Evolutionary conservation across 495 filamentous ascomycete genomes (phyloP).

Genomic region (Chaetomium tenue): DNA sequence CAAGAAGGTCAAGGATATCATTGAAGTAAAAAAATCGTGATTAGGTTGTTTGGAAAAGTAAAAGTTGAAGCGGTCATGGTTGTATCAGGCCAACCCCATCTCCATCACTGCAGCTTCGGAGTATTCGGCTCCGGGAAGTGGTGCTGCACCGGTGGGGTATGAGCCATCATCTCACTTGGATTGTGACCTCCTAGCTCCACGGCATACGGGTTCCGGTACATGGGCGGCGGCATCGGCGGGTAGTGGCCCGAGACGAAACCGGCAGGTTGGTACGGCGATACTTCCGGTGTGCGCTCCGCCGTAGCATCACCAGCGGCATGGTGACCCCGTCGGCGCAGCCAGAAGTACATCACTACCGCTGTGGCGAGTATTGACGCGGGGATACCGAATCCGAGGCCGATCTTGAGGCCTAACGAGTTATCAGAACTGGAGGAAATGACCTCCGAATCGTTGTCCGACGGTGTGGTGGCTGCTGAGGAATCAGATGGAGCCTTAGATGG

Average conservation of each 20-base stretch:
- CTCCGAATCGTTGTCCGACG: not conserved
- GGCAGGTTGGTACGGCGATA: not conserved
- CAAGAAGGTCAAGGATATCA: too few relatives aligned
- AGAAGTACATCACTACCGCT: slow-evolving; percentile 12
- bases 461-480: not conserved
- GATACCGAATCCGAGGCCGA: slow-evolving; percentile 27
- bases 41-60: too few relatives aligned
- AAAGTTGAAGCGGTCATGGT: too few relatives aligned
- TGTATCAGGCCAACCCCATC: too few relatives aligned
- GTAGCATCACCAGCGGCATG: not conserved
- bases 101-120: too few relatives aligned
- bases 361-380: slow-evolving; percentile 15
- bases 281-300: not conserved
- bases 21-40: too few relatives aligned
- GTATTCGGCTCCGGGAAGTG: not conserved
- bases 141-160: not conserved
- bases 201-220: not conserved
- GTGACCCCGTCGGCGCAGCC: not conserved
- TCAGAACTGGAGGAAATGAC: not conserved
- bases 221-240: not conserved
- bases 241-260: not conserved
- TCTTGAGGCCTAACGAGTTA: slow-evolving; percentile 15
- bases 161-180: not conserved
- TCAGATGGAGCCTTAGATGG: not conserved
- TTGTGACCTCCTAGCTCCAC: not conserved